Evolutionary conservation across 2,329 filamentous ascomycete genomes (phyloP).

Genomic region (Colletotrichum chrysophilum): DNA sequence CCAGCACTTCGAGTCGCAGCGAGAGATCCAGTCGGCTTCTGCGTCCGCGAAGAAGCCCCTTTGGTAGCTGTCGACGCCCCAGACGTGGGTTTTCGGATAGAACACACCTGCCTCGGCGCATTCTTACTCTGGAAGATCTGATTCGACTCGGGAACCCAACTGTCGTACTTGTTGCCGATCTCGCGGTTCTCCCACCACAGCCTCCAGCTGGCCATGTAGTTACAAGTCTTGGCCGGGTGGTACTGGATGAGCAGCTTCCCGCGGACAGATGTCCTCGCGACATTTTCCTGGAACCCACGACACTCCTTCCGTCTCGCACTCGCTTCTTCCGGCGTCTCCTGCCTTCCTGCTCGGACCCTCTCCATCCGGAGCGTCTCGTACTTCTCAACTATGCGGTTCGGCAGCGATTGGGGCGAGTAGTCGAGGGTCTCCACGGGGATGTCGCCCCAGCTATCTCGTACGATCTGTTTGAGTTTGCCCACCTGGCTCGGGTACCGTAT

Average conservation of each 20-base stretch:
- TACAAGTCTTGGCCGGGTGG: background rate
- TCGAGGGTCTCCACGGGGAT: background rate
- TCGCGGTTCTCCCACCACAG: slow-evolving; percentile 24
- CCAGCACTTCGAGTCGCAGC: background rate
- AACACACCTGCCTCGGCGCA: background rate
- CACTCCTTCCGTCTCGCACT: background rate
- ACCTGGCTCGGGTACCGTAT: background rate
- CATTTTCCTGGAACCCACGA: background rate
- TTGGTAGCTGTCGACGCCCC: background rate
- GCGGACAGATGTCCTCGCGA: background rate
- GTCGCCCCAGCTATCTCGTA: background rate
- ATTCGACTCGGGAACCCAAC: background rate
- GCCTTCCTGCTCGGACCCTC: background rate
- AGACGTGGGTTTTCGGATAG: background rate
- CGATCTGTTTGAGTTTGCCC: background rate
- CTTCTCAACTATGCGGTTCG: background rate
- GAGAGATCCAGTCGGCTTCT: background rate
- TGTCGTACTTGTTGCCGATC: slow-evolving; percentile 30
- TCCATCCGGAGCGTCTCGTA: background rate
- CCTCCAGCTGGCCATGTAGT: slow-evolving; percentile 1
- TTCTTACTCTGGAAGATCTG: background rate
- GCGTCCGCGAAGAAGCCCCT: background rate
- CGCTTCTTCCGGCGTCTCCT: background rate
- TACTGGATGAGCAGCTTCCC: slow-evolving; percentile 11
- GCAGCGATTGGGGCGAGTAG: background rate